Base-by-base conservation (phyloP, 2,329 filamentous ascomycete species). In the Zymoseptoria crescenta region DNA sequence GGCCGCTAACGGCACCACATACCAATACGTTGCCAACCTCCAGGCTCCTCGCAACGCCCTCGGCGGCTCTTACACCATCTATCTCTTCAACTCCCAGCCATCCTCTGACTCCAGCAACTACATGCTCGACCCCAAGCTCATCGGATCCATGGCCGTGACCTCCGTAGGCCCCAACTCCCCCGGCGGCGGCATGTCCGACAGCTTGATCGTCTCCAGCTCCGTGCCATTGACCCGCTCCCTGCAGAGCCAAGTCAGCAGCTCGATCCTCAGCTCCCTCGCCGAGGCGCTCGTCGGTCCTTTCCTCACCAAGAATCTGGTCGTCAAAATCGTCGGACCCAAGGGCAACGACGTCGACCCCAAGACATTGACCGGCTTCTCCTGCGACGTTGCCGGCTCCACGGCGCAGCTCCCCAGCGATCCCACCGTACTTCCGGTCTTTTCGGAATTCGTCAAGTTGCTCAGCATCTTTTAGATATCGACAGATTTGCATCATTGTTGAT, bases 21-120 rank as follows among this genome's bases (percentile, higher is more conserved):
- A 76, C 16, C 82, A 92, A 67, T 93, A 88, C 83, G 80, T 86
- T 48, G 83, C 83, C 65, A 89, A 88, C 66, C 79, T 92, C 54
- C 76, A 78, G 27, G 81, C 86, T 24, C 77, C 80, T 55, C 86
- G 84, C 61, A 81, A 83, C 62, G 83, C 83, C 1, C 73, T 88
- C 2, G 76, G 80, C 13, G 81, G 81, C 1, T 83, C 86, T 0
- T 89, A 87, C 68, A 78, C 76, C 59, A 76, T 93, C 45, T 82
- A 85, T 68, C 77, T 92, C 59, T 92, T 91, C 73, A 70, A 91
- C 1, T 87, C 85, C 0, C 68, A 77, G 1, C 76, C 67, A 21
- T 59, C 35, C 4, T 62, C 79, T 1, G 66, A 69, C 5, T 75
- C 83, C 49, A 62, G 62, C 5, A 66, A 71, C 0, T 88, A 86